Conservation (phyloP, 2,329 filamentous ascomycete genomes). For the Xylariomycetidae sp. region DNA sequence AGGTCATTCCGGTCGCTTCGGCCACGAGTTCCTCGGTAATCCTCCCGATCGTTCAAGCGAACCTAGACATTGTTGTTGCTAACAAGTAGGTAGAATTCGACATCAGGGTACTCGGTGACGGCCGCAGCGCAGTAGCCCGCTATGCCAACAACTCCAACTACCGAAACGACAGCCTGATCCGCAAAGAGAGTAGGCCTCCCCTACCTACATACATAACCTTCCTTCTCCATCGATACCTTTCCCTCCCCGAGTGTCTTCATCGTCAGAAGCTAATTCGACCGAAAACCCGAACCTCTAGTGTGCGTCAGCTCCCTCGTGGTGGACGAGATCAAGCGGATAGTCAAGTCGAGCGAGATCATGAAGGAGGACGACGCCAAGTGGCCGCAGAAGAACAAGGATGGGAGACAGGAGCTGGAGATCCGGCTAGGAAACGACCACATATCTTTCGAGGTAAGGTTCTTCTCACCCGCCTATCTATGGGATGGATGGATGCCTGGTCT, state of each 20-base stretch:
- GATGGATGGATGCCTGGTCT: background rate
- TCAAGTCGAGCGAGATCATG: constrained; percentile 94
- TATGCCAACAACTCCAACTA: constrained; percentile 99
- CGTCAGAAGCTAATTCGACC: too few species aligned
- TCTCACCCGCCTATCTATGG: background rate
- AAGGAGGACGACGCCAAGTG: constrained; percentile 99
- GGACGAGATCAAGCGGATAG: constrained; percentile 93
- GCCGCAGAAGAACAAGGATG: constrained; percentile 99
- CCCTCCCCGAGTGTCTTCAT: background rate
- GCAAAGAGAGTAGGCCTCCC: constrained; percentile 80
- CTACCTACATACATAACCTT: constrained; percentile 3
- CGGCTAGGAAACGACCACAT: constrained; percentile 92
- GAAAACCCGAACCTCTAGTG: too few species aligned
- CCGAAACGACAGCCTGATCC: constrained; percentile 94
- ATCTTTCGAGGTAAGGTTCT: constrained; percentile 80
- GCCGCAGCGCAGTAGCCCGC: constrained; percentile 85
- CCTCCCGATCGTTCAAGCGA: constrained; percentile 2
- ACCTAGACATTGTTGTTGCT: background rate
- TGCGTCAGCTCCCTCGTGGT: constrained; percentile 89
- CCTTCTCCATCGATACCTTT: background rate
- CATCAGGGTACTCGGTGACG: constrained; percentile 87
- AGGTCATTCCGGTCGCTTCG: constrained; percentile 93
- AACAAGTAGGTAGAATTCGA: constrained; percentile 71
- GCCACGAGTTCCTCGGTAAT: constrained; percentile 93
- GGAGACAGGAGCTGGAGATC: constrained; percentile 93